Percentiles rank a stretch among this genome's conserved stretches.
Evolutionary conservation across 257 asterid genomes (phyloP).

Genomic region (Schizonepeta tenuifolia): DNA sequence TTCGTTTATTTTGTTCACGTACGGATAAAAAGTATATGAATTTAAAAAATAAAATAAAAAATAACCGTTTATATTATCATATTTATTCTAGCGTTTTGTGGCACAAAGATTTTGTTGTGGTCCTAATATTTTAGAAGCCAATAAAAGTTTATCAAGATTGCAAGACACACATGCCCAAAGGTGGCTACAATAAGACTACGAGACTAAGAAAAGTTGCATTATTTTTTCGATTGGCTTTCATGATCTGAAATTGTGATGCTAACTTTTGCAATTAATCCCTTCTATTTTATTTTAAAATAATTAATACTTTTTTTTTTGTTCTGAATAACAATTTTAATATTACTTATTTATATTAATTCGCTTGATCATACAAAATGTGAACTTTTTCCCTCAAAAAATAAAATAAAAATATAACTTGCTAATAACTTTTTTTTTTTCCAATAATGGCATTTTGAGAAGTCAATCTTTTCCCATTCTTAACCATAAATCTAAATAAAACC

Average conservation of each 20-base stretch:
- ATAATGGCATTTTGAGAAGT: not conserved
- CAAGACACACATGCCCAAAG: constrained; percentile 17
- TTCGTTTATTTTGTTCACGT: no score
- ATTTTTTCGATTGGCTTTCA: constrained; percentile 29
- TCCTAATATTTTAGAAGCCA: constrained; percentile 18
- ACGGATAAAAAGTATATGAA: no score
- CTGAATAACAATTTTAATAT: no score
- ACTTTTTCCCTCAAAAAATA: not conserved
- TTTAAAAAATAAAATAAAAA: no score
- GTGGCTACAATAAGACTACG: not conserved
- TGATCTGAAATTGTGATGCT: constrained; percentile 12
- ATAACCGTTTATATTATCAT: no score
- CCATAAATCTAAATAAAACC: not conserved
- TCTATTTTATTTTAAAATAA: not conserved
- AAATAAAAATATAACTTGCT: not conserved
- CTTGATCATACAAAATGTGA: not conserved
- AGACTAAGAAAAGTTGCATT: constrained; percentile 20
- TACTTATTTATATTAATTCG: not conserved
- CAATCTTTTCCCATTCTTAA: not conserved
- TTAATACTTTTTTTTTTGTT: no score
- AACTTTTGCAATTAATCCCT: not conserved
- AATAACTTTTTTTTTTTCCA: no score
- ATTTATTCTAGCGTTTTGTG: not conserved
- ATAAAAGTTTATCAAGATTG: constrained; percentile 15
- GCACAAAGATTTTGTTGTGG: constrained; percentile 1